Evolutionary conservation across 2,329 filamentous ascomycete genomes (phyloP).

Genomic region (Nothopassalora personata): DNA sequence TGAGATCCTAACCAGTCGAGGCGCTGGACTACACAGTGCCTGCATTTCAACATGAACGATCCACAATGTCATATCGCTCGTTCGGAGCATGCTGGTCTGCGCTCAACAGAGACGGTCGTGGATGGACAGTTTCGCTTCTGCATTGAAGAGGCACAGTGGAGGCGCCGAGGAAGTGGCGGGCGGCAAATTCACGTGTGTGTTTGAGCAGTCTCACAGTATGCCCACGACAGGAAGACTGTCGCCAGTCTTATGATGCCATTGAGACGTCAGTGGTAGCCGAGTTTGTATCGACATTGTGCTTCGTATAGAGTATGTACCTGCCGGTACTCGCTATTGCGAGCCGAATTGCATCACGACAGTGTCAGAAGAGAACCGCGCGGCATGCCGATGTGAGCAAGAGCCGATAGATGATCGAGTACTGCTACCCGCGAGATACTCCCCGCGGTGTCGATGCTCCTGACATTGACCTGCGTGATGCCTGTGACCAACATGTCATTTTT

Average conservation of each 20-base stretch:
- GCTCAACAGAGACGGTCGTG: not conserved
- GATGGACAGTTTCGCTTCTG: not conserved
- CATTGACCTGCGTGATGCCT: not conserved
- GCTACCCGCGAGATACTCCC: not conserved
- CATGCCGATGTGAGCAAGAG: not conserved
- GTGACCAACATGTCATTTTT: not conserved
- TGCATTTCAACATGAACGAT: not conserved
- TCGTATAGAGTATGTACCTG: not conserved
- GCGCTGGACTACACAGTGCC: conserved; percentile 17
- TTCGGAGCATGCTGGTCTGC: not conserved
- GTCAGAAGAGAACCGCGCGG: not conserved
- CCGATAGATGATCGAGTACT: not conserved
- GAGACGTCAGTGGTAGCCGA: no score
- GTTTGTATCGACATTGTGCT: no score
- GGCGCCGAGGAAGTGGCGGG: not conserved
- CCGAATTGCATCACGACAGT: not conserved
- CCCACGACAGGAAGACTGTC: no score
- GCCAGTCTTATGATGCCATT: no score
- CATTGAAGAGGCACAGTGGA: conserved; percentile 2
- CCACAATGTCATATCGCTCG: not conserved
- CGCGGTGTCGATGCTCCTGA: not conserved
- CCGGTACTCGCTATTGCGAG: not conserved
- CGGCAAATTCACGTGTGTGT: not conserved
- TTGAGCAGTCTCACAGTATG: no score
- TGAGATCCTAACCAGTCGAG: conserved; percentile 29